Percentiles rank a stretch among this genome's conserved stretches.
Conservation (phyloP, 345 rosid genomes). For the Capsella bursapastoris region DNA sequence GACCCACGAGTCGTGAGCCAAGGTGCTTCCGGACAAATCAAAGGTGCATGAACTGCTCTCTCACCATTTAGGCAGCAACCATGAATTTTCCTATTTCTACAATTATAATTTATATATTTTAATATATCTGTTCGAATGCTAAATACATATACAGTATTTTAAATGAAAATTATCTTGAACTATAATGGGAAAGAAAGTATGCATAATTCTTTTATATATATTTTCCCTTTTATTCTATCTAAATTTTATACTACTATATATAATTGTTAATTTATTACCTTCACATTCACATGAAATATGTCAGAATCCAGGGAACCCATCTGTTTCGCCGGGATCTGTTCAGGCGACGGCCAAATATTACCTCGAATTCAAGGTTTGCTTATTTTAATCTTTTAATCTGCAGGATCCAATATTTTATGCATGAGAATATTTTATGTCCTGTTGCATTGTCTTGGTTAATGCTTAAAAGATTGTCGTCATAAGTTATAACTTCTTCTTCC, state of each 20-base stretch:
- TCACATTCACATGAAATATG: slow-evolving; percentile 59
- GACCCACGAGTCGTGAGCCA: slow-evolving; percentile 27
- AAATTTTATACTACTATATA: slow-evolving; percentile 16
- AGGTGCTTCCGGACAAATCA: slow-evolving; percentile 28
- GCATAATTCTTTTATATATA: not conserved
- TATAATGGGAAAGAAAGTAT: slow-evolving; percentile 14
- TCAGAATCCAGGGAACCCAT: slow-evolving; percentile 45
- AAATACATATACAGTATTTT: not conserved
- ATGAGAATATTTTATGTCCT: not conserved
- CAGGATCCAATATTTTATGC: not conserved
- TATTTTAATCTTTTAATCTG: not conserved
- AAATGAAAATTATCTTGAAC: too few species aligned
- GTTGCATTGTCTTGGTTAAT: slow-evolving; percentile 1
- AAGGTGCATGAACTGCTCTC: slow-evolving; percentile 48
- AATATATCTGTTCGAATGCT: not conserved
- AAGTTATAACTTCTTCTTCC: not conserved
- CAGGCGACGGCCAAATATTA: slow-evolving; percentile 36
- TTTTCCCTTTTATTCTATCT: not conserved
- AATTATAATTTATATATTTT: not conserved
- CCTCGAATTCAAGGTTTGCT: slow-evolving; percentile 2
- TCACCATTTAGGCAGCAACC: slow-evolving; percentile 26
- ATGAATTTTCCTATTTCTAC: slow-evolving; percentile 22
- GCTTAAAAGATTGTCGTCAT: not conserved
- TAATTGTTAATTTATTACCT: slow-evolving; percentile 37
- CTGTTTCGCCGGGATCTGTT: slow-evolving; percentile 40